These are phyloP conservation scores for Nakazawaea wickerhamii DNA, from an alignment of 805 yeast species.

Conservation along the genomic window DNA sequence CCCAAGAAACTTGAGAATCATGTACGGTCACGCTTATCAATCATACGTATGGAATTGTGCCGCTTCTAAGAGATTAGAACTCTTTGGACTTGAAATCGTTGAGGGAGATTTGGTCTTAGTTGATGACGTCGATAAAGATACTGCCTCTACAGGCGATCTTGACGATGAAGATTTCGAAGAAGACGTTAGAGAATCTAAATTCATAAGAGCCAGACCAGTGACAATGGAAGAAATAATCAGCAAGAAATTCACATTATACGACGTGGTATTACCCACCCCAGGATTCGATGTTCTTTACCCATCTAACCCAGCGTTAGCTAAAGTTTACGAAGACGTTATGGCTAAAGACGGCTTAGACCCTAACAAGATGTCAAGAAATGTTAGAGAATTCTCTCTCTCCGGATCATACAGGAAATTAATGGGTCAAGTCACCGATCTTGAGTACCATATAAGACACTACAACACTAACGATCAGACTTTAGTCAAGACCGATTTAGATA, in stretches of 20 bases:
- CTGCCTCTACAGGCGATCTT: conserved; percentile 21
- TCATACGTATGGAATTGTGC: conserved; percentile 91
- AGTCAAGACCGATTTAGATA: conserved; percentile 72
- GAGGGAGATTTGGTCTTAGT: conserved; percentile 76
- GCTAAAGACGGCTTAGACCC: conserved; percentile 79
- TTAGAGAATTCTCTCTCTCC: conserved; percentile 83
- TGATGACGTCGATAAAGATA: conserved; percentile 18
- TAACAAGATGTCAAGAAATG: conserved; percentile 73
- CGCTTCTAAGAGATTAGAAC: conserved; percentile 67
- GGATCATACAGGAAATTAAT: conserved; percentile 83
- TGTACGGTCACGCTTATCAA: conserved; percentile 98
- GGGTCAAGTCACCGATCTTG: conserved; percentile 57
- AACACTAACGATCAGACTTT: conserved; percentile 61
- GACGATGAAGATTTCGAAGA: conserved; percentile 58
- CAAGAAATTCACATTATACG: conserved; percentile 62
- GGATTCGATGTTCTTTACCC: conserved; percentile 94
- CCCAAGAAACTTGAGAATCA: conserved; percentile 85
- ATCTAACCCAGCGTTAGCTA: conserved; percentile 48
- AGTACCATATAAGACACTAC: conserved; percentile 60
- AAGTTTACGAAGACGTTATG: conserved; percentile 70
- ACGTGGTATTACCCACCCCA: conserved; percentile 92
- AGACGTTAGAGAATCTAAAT: conserved; percentile 55
- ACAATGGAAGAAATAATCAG: conserved; percentile 65
- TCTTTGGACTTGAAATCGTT: conserved; percentile 64
- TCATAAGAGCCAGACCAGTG: conserved; percentile 65